phyloP scores from a whole-genome alignment of 2,329 filamentous ascomycete genomes.

The Cercospora zeae-maydis region DNA sequence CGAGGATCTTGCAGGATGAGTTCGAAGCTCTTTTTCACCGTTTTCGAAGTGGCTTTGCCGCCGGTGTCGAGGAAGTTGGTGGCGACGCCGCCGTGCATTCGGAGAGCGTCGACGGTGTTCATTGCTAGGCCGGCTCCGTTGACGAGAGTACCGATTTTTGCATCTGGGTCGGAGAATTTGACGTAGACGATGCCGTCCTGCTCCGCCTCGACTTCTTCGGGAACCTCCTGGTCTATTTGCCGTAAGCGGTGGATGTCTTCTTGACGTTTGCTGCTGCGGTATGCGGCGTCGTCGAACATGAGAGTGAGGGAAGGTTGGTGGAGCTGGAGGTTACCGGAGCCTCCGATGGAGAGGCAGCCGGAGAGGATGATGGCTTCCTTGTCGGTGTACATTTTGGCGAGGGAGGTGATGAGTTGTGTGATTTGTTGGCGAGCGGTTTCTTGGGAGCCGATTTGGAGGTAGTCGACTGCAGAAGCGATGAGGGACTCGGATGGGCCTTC shows the following conservation, averaged over 20 bases:
- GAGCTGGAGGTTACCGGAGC: slow-evolving; percentile 40
- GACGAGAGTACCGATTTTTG: slow-evolving; percentile 75
- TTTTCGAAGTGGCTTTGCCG: slow-evolving; percentile 79
- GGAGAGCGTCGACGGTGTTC: slow-evolving; percentile 82
- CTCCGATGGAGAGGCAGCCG: slow-evolving; percentile 45
- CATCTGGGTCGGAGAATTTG: slow-evolving; percentile 52
- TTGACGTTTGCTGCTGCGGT: slow-evolving; percentile 60
- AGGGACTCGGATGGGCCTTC: slow-evolving; percentile 40
- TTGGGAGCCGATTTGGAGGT: slow-evolving; percentile 53
- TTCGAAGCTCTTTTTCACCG: slow-evolving; percentile 72
- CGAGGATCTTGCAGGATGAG: slow-evolving; percentile 68
- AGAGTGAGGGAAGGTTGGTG: slow-evolving; percentile 55
- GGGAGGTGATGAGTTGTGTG: slow-evolving; percentile 48
- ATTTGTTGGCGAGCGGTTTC: slow-evolving; percentile 43
- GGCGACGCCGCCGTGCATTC: slow-evolving; percentile 62
- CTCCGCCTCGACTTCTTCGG: slow-evolving; percentile 60
- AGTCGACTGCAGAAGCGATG: slow-evolving; percentile 45
- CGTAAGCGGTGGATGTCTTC: slow-evolving; percentile 57
- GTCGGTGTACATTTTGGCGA: slow-evolving; percentile 58
- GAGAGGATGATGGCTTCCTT: slow-evolving; percentile 65
- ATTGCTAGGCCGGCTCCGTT: slow-evolving; percentile 88
- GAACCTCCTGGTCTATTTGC: slow-evolving; percentile 50
- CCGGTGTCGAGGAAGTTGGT: slow-evolving; percentile 89
- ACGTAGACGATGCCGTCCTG: slow-evolving; percentile 76
- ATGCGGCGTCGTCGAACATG: slow-evolving; percentile 68